Percentiles rank a stretch among this genome's conserved stretches.
Evolutionary conservation across 345 rosid species (phyloP).

Genomic region (Geranium rotundifolium): DNA sequence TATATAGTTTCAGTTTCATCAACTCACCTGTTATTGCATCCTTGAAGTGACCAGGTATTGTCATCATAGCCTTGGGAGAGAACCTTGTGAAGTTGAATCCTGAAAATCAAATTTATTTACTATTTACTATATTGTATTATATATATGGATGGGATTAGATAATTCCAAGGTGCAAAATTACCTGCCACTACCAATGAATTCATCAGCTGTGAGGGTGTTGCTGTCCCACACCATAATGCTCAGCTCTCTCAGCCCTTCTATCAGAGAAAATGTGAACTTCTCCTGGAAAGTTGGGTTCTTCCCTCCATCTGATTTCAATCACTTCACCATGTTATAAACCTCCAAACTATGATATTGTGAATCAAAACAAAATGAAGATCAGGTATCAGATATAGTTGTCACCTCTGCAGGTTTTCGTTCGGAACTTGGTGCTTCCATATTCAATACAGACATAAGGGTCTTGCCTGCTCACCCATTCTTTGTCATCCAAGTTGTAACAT

Average conservation of each 20-base stretch:
- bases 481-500: constrained; percentile 56
- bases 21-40: constrained; percentile 26
- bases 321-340: no score
- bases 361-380: neutral
- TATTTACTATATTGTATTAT: neutral
- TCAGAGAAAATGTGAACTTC: constrained; percentile 32
- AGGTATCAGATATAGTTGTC: neutral
- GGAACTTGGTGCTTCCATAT: constrained; percentile 33
- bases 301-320: constrained; percentile 27
- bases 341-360: neutral
- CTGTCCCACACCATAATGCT: constrained; percentile 34
- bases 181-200: constrained; percentile 41
- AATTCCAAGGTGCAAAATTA: constrained; percentile 2
- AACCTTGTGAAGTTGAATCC: constrained; percentile 38
- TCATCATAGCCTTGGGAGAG: constrained; percentile 42
- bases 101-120: neutral
- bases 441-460: constrained; percentile 60
- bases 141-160: no score
- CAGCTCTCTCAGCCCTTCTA: constrained; percentile 42
- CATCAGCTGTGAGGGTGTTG: constrained; percentile 34
- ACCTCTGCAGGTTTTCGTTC: constrained; percentile 71
- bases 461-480: constrained; percentile 64
- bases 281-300: constrained; percentile 45
- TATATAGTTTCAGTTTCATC: neutral
- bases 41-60: constrained; percentile 27